Evolutionary conservation across 2,329 filamentous ascomycete genomes (phyloP).

Genomic region (Colletotrichum neosansevieriae): DNA sequence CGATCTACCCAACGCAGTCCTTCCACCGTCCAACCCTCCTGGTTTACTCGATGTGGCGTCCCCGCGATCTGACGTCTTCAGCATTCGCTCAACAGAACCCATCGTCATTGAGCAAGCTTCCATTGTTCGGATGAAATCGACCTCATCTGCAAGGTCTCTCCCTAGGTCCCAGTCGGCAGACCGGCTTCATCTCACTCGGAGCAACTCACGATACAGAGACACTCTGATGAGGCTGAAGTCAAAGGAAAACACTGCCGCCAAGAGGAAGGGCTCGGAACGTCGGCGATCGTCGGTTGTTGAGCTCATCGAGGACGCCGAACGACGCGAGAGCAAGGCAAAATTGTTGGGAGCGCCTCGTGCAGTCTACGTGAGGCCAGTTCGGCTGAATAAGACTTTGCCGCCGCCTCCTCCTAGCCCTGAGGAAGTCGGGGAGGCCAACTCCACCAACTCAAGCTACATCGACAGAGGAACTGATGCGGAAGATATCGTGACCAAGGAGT

Average conservation of each 20-base stretch:
- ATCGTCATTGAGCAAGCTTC: constrained; percentile 56
- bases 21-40: constrained; percentile 36
- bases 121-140: constrained; percentile 51
- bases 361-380: constrained; percentile 47
- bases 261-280: constrained; percentile 29
- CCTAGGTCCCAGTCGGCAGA: constrained; percentile 54
- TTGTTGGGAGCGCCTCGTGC: constrained; percentile 48
- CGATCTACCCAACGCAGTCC: constrained; percentile 31
- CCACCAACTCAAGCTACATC: constrained; percentile 42
- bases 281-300: constrained; percentile 47
- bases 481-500: constrained; percentile 42
- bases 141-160: constrained; percentile 44
- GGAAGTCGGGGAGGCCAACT: constrained; percentile 39
- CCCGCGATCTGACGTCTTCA: constrained; percentile 50
- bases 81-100: constrained; percentile 50
- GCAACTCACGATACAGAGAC: constrained; percentile 49
- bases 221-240: constrained; percentile 25
- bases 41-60: constrained; percentile 45
- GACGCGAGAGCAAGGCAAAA: constrained; percentile 43
- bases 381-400: constrained; percentile 48
- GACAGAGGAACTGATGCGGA: constrained; percentile 46
- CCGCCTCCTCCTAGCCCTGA: constrained; percentile 39
- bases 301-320: constrained; percentile 43
- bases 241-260: constrained; percentile 1
- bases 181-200: constrained; percentile 45